Evolutionary conservation across 768 basidiomycete genomes (phyloP).

Genomic region (Lactarius evosmus): DNA sequence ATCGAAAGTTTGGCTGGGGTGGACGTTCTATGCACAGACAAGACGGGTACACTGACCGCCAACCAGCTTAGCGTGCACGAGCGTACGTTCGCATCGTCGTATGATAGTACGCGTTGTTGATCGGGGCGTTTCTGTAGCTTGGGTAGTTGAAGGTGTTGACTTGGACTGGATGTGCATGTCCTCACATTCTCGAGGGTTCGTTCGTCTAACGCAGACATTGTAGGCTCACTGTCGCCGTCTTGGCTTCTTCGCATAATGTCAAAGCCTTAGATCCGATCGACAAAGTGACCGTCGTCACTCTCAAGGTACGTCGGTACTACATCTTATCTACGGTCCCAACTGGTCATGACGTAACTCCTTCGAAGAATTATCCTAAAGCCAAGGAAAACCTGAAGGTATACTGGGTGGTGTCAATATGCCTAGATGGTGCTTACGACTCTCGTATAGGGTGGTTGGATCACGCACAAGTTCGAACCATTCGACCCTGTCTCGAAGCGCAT

Average conservation of each 20-base stretch:
- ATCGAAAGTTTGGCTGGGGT: constrained; percentile 52
- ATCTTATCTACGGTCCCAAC: not conserved
- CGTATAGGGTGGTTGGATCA: constrained; percentile 42
- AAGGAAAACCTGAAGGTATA: constrained; percentile 35
- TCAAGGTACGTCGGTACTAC: constrained; percentile 33
- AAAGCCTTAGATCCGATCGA: constrained; percentile 48
- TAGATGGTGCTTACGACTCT: not conserved
- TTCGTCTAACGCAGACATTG: not conserved
- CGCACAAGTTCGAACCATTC: constrained; percentile 46
- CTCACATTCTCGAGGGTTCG: constrained; percentile 5
- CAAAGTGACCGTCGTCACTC: constrained; percentile 43
- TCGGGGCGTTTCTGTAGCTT: constrained; percentile 14
- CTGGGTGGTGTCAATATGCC: not conserved
- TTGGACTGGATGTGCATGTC: constrained; percentile 33
- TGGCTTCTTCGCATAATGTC: constrained; percentile 47
- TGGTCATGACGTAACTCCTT: not conserved
- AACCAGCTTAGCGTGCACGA: constrained; percentile 49
- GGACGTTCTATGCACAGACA: constrained; percentile 44
- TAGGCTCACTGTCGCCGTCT: constrained; percentile 41
- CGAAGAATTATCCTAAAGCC: constrained; percentile 43
- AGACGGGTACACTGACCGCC: constrained; percentile 48
- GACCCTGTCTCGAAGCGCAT: constrained; percentile 52
- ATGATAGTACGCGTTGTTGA: not conserved
- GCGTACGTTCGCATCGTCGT: constrained; percentile 26
- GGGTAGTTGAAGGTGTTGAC: constrained; percentile 33